A percentile compares a stretch with the other conserved stretches of the same genome.
These are phyloP conservation scores for Scleroderma bovista DNA, from an alignment of 768 basidiomycete genomes.

Conservation along the genomic window DNA sequence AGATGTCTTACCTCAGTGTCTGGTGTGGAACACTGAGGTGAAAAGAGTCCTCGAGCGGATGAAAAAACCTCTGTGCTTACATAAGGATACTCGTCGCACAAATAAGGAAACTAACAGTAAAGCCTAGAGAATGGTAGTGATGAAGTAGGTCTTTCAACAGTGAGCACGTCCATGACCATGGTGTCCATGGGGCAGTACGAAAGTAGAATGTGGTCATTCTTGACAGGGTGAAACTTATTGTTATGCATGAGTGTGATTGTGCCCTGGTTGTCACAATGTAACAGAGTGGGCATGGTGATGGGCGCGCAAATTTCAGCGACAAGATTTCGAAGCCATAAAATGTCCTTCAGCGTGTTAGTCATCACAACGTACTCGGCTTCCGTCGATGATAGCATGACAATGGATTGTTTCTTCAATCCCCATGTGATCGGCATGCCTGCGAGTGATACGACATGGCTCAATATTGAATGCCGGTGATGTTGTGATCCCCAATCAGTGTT, in stretches of 20 bases:
- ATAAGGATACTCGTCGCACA: no score
- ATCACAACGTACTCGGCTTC: constrained; percentile 1
- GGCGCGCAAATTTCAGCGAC: background rate
- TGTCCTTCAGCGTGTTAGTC: background rate
- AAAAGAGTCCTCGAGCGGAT: no score
- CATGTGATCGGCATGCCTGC: background rate
- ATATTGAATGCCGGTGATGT: background rate
- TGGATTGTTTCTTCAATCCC: background rate
- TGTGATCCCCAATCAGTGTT: constrained; percentile 2
- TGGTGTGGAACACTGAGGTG: no score
- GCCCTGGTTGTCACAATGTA: background rate
- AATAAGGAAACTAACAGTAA: no score
- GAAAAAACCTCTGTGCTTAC: no score
- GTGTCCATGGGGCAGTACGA: background rate
- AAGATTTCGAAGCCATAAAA: background rate
- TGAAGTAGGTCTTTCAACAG: no score
- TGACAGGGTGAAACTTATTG: constrained; percentile 1
- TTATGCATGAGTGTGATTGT: background rate
- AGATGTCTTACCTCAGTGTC: no score
- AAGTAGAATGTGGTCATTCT: background rate
- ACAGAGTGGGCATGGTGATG: background rate
- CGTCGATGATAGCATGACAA: background rate
- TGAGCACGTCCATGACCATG: background rate
- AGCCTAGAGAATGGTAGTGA: no score
- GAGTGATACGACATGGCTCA: background rate